Base-by-base conservation (phyloP, 805 yeast species). In the Candida manassasensis region DNA sequence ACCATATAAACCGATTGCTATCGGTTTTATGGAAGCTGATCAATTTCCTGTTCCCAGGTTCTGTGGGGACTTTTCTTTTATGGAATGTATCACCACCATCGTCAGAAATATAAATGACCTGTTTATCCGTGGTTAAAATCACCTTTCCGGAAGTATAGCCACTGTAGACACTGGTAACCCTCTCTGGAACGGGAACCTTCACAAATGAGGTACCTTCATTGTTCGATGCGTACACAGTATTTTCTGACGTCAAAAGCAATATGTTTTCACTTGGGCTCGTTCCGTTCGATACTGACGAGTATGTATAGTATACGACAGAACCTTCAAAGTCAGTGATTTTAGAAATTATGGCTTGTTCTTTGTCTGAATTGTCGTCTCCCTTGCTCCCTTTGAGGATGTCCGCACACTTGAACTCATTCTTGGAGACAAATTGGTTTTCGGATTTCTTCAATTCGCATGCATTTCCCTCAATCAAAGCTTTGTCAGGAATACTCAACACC, bases 81-180 rank as follows among this genome's bases (percentile, higher is more conserved):
- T 49, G 43, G 49, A 84, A 86, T 1, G 69, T 55, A 38, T 50
- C 59, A 11, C 84, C 97, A 17, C 95, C 78, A 55, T 89, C 83
- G 3, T 54, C 49, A 1, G 96, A 81, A 15, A 67, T 53, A 48
- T 73, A 81, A 11, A 89, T 59, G 19, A 59, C 59, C 7, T 71
- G 68, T 6, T 61, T 48, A 2, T 65, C 55, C 1, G 87, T 76
- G 29, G 79, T 40, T 34, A 79, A 59, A 45, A 76, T 67, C 21
- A 79, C 74, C 26, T 73, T 70, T 40, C 84, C 77, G 2, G 76
- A 70, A 43, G 67, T 66, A 41, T 70, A 72, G 42, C 93, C 88
- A 28, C 76, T 74, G 34, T 38, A 44, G 21, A 45, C 54, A 6
- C 56, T 55, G 8, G 53, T 55, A 8, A 70, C 59, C 21, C 57